These are phyloP conservation scores for Mycosarcoma mackinlayi DNA, from an alignment of 1,284 basidiomycete genomes.

Conservation along the genomic window DNA sequence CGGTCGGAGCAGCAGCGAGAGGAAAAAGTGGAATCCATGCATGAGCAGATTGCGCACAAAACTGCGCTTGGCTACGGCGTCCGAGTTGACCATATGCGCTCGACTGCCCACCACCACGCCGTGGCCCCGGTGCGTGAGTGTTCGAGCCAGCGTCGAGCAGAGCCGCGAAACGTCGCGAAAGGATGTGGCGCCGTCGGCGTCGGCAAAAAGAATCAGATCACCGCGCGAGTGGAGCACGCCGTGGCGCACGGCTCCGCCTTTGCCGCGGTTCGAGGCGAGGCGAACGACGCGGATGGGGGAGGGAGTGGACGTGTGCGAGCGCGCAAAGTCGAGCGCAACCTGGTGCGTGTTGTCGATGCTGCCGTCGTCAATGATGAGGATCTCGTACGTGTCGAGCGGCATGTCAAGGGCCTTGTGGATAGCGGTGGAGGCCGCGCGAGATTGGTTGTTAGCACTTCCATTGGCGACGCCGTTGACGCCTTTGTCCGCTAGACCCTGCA, in stretches of 20 bases:
- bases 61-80: constrained; percentile 93
- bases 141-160: constrained; percentile 74
- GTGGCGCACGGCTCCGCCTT: constrained; percentile 90
- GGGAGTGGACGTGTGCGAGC: constrained; percentile 70
- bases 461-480: background rate
- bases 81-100: constrained; percentile 88
- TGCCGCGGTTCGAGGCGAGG: constrained; percentile 84
- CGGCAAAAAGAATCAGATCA: constrained; percentile 84
- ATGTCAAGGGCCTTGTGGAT: constrained; percentile 18
- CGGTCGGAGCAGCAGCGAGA: constrained; percentile 56
- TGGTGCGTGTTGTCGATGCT: constrained; percentile 80
- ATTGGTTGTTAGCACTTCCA: background rate
- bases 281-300: constrained; percentile 79
- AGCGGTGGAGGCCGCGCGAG: background rate
- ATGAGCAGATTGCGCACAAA: constrained; percentile 88
- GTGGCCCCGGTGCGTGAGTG: constrained; percentile 70
- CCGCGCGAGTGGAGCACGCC: constrained; percentile 77
- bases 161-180: constrained; percentile 83
- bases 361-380: constrained; percentile 90
- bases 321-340: constrained; percentile 76
- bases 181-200: constrained; percentile 89
- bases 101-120: constrained; percentile 81
- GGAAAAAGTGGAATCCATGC: constrained; percentile 81
- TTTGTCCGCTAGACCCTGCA: constrained; percentile 5
- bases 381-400: constrained; percentile 71